Conservation (phyloP, 352 stramenopile species). For the Blastocystis sp. region DNA sequence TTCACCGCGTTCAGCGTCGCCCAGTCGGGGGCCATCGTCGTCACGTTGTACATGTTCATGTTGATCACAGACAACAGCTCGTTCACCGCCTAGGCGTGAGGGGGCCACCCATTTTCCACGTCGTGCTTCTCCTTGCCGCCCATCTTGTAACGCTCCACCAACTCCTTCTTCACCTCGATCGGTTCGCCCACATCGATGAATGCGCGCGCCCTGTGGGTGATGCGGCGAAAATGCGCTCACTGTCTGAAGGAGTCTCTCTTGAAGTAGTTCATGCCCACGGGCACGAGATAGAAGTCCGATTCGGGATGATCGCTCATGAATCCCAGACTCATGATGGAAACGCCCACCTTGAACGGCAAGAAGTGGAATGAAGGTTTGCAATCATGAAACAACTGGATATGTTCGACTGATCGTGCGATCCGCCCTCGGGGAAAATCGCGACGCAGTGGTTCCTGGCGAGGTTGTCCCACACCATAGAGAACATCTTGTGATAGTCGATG, state of each 20-base stretch:
- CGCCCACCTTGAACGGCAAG: slow-evolving; percentile 65
- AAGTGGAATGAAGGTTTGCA: slow-evolving; percentile 50
- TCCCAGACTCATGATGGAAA: slow-evolving; percentile 58
- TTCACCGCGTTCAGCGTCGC: slow-evolving; percentile 63
- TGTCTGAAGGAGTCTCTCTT: slow-evolving; percentile 64
- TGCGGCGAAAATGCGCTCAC: neutral
- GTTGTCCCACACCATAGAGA: slow-evolving; percentile 26
- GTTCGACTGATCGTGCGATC: slow-evolving; percentile 69
- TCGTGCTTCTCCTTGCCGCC: slow-evolving; percentile 37
- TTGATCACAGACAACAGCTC: slow-evolving; percentile 54
- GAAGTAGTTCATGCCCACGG: slow-evolving; percentile 70
- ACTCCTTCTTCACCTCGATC: slow-evolving; percentile 8
- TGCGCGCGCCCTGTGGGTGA: slow-evolving; percentile 30
- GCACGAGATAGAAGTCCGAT: slow-evolving; percentile 57
- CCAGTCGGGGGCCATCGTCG: slow-evolving; percentile 66
- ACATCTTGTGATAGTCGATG: slow-evolving; percentile 69
- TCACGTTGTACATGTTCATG: slow-evolving; percentile 66
- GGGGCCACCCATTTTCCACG: neutral
- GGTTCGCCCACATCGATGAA: slow-evolving; percentile 66
- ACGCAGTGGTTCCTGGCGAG: slow-evolving; percentile 44
- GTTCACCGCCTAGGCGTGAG: slow-evolving; percentile 17
- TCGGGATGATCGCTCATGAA: slow-evolving; percentile 63
- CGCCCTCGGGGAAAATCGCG: slow-evolving; percentile 66
- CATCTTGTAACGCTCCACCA: slow-evolving; percentile 16
- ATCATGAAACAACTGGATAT: slow-evolving; percentile 24